Percentiles rank a stretch among this genome's conserved stretches.
These are phyloP conservation scores for Penicillium aurantiogriseum DNA, from an alignment of 2,329 filamentous ascomycete species.

Conservation along the genomic window DNA sequence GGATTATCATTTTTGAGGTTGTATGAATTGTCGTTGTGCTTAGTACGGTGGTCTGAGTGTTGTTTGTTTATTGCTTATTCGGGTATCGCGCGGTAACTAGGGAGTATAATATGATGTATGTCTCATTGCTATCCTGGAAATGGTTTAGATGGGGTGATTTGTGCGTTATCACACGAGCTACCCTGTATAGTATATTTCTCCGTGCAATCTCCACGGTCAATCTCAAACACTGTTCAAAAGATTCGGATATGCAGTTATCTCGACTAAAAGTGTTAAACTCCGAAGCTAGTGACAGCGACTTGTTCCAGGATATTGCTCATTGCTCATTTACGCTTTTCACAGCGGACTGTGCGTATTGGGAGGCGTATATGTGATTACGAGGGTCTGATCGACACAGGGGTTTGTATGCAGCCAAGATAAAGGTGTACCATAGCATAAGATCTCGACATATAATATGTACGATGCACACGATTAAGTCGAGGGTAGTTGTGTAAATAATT, in stretches of 20 bases:
- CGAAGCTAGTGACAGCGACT: neutral
- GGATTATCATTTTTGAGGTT: neutral
- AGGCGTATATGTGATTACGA: neutral
- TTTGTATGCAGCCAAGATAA: constrained; percentile 20
- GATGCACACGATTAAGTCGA: neutral
- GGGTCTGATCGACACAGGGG: constrained; percentile 20
- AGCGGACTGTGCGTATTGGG: neutral
- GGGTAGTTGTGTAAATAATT: neutral
- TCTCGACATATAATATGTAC: neutral
- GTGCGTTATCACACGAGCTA: neutral
- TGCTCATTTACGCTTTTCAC: neutral
- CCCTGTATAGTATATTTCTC: neutral
- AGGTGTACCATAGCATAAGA: neutral
- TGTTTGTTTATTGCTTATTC: constrained; percentile 5
- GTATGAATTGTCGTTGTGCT: constrained; percentile 1
- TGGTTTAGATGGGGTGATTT: neutral
- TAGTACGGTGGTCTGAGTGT: neutral
- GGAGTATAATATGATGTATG: neutral
- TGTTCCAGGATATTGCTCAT: neutral
- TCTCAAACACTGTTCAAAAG: neutral
- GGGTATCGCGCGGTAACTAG: neutral
- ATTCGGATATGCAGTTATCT: neutral
- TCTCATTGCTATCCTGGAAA: neutral
- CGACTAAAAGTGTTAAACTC: neutral
- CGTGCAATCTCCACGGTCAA: neutral